Evolutionary conservation across 768 basidiomycete species (phyloP), one percentile per base, ranked within the genome.

Genomic region (Termitomyces eurrhizus): DNA sequence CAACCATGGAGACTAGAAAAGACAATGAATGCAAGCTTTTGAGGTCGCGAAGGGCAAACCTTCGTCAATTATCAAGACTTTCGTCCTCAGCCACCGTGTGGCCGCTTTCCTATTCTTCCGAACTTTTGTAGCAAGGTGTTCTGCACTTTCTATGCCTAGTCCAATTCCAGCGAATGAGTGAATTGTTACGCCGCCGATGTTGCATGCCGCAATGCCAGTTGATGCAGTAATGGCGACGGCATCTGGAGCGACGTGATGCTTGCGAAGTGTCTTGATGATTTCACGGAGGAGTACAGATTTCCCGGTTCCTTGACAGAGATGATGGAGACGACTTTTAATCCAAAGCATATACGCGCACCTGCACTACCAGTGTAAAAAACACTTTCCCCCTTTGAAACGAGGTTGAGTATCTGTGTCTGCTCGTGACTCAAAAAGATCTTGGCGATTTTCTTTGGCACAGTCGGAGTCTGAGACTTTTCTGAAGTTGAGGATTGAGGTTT

Each of bases 291-390:
- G 82, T 29, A 98, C 93, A 3, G 95, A 98, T 74, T 98, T 98
- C 51, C 96, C 96, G 13, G 96, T 97, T 63, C 96, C 96, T 97
- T 60, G 39, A 45, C 64, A 42, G 33, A 49, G 16, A 29, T 52
- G 57, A 56, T 32, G 42, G 24, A 50, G 11, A 11, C 12, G 41
- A 53, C 32, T 56, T 53, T 56, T 32, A 35, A 16, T 14, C 4
- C 26, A 39, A 29, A 37, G n/a, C 58, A 60, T 39, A 60, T 62
- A 61, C 67, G 66, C 68, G 66, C 64, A 97, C 95, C 96, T 61
- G 97, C 97, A 77, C 92, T 93, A 32, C 97, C 97, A 1, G 96
- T 99, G 72, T 98, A 99, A 69, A 99, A 99, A 35, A 98, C 68
- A 67, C 87, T 96, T 50, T 86, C 72, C 3, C 85, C 86, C 13